Base-by-base conservation (phyloP, 2,329 filamentous ascomycete genomes). In the Allantophomopsis cytisporea region DNA sequence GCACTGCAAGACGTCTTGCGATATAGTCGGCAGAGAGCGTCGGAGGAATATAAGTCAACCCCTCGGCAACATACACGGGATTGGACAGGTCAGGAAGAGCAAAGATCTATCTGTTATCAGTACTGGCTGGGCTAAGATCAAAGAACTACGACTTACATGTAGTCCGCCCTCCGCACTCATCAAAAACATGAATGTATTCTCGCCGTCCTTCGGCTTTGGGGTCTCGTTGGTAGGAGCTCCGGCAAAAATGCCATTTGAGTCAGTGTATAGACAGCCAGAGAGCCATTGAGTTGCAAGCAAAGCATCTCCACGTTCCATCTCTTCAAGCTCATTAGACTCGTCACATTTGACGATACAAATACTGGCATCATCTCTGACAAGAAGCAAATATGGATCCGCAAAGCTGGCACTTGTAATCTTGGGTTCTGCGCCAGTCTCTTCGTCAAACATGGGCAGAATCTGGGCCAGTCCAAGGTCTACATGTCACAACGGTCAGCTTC, bases 401-500 rank as follows among this genome's bases (percentile, higher is more conserved):
- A 96, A 88, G 54, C 83, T 93, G 31, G 84, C 82, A 51, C 77
- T 82, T 35, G 87, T 64, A 33, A 91, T 80, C 39, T 80, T 72
- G 4, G 85, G 80, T 51, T 94, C 85, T 15, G 74, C 79, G 11
- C 83, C 87, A 0, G 80, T 88, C 47, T 91, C 84, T 51, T 94
- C 91, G 50, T 96, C 91, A 45, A 85, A 74, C 72, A 96, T 86
- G 1, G 88, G 86, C 37, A 95, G 71, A 40, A 98, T 96, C 53
- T 96, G 89, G 35, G 80, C 80, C 39, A 98, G 70, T 10, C 82
- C 84, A 43, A 98, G 73, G 57, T 94, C 85, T 86, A 52, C 37
- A 23, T 18, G 32, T 37, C 39, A 39, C 48, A 43, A 41, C 33
- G 40, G 37, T 40, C 34, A 36, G 17, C 33, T 17, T 28, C 23